Evolutionary conservation across 495 filamentous ascomycete species (phyloP).

Genomic region (Clohesyomyces aquaticus): DNA sequence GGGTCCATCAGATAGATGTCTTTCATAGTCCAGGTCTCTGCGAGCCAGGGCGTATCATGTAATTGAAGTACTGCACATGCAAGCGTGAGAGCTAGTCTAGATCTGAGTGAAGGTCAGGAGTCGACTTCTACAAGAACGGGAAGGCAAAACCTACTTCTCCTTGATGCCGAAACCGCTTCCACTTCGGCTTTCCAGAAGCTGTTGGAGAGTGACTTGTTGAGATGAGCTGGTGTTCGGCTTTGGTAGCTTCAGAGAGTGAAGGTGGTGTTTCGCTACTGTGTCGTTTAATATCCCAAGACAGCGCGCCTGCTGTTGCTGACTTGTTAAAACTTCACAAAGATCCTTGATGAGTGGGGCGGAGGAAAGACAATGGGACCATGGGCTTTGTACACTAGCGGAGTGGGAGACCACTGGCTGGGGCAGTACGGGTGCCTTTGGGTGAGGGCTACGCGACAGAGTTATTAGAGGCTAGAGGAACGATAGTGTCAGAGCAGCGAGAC

Average conservation of each 20-base stretch:
- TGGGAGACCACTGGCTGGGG: neutral
- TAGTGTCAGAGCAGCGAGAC: neutral
- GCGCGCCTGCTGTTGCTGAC: neutral
- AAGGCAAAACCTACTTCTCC: slow-evolving; percentile 1
- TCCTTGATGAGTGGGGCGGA: neutral
- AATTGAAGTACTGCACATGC: slow-evolving; percentile 10
- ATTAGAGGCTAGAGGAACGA: neutral
- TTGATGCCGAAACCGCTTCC: neutral
- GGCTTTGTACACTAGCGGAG: neutral
- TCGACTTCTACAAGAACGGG: neutral
- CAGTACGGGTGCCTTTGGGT: neutral
- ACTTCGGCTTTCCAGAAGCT: neutral
- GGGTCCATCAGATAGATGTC: slow-evolving; percentile 34
- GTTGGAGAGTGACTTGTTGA: neutral
- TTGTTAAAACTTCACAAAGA: slow-evolving; percentile 3
- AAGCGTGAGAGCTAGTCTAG: slow-evolving; percentile 7
- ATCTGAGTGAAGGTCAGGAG: neutral
- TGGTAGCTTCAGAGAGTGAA: slow-evolving; percentile 5
- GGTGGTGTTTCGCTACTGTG: slow-evolving; percentile 36
- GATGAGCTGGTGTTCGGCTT: neutral
- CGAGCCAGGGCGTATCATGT: slow-evolving; percentile 44
- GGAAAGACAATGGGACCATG: slow-evolving; percentile 1
- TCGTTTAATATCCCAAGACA: slow-evolving; percentile 62
- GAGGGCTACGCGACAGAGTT: neutral
- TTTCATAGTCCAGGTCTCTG: slow-evolving; percentile 66